Evolutionary conservation across 2,329 filamentous ascomycete genomes (phyloP), one percentile per base, ranked within the genome.

Genomic region (Penicillium sp.): DNA sequence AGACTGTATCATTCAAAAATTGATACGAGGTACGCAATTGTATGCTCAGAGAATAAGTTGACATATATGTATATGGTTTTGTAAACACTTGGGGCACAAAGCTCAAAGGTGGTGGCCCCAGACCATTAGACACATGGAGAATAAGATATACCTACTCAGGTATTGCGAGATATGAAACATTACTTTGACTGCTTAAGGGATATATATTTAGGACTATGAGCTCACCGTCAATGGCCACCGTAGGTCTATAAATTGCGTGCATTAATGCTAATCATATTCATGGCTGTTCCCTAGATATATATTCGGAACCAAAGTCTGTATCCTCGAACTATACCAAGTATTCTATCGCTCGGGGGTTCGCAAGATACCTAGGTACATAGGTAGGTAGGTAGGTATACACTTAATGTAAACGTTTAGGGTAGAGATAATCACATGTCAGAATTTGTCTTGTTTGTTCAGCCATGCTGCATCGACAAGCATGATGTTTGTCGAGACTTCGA

Each of bases 401-500:
- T 21, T 42, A 19, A 21, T 19, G 26, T 24, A 8, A 32, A 32
- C 6, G 13, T 38, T 13, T 19, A 50, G 48, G 43, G 48, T 37
- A 41, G 29, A n/a, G 31, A 7, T 17, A 8, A 41, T 46, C 48
- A 49, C 48, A 46, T 50, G 43, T 35, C n/a, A 42, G 13, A n/a
- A 24, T 50, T 42, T 35, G 37, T 13, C 17, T 19, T 35, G 42
- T 46, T 46, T 46, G 48, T 28, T 31, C 19, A 33, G n/a, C 8
- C n/a, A 21, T 8, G 3, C 4, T 12, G 35, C 19, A 31, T 45
- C n/a, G 34, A 45, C 42, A 17, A 13, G 22, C 26, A 35, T 45
- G 28, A 42, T 46, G 28, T 32, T 41, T 37, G 31, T 29, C 13
- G 33, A 24, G 33, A 19, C n/a, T 41, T n/a, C 4, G 15, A 31